Evolutionary conservation across 306 rosid genomes (phyloP), one percentile per base, ranked within the genome.

Genomic region (Prunus mongolica): DNA sequence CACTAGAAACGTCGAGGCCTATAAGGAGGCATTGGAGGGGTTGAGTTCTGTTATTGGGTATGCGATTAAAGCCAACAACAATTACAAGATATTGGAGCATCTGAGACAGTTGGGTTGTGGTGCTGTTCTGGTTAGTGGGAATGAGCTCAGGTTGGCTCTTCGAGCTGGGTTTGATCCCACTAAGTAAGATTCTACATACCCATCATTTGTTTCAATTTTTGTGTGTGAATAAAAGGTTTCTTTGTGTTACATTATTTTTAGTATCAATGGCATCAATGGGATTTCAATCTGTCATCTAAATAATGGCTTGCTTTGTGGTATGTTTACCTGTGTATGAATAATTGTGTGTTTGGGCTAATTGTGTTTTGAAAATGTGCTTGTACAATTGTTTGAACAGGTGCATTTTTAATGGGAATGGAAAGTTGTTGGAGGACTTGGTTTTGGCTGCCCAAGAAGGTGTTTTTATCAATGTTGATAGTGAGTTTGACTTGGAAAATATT

Each of bases 61-160:
- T 63, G 99, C 98, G 16, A 92, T 95, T 27, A 95, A 95, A 77
- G 99, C 98, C 67, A 96, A 96, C 76, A 92, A 96, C 54, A 96
- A 96, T 65, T 85, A 88, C 79, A 96, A 92, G 92, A 90, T 96
- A 79, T 76, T 92, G 73, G 90, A 96, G 81, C 98, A 96, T 82
- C 83, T 96, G 90, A 88, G 92, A 79, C 74, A 73, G 19, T 81
- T 89, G 85, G 99, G 97, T 79, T 92, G 96, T 67, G 97, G 97
- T 62, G 99, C 97, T 66, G 97, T 95, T 70, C 99, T 95, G 66
- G 99, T 95, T 19, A 95, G 99, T 82, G 99, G 97, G 22, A 95
- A 95, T 47, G 99, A 95, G 86, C 91, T 91, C 16, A 77, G 84
- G 74, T 75, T 95, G 76, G 97, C 99, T 72, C 96, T 91, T 72